phyloP scores from a whole-genome alignment of 148 eudicot species.

The Vaccinium darrowii region DNA sequence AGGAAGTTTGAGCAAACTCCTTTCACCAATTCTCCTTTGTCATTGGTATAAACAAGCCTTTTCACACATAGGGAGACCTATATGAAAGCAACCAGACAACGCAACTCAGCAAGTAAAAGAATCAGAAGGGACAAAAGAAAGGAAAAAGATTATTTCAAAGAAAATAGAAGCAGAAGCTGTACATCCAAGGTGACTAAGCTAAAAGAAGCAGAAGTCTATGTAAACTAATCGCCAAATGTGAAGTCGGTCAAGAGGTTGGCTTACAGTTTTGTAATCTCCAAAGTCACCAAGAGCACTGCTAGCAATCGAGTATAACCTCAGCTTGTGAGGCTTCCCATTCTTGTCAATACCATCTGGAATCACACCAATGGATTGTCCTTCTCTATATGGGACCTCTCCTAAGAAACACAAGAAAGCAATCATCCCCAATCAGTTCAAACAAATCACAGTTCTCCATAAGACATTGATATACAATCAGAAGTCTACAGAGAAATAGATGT shows the following conservation, averaged over 20 bases:
- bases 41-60: conserved; percentile 95
- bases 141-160: neutral
- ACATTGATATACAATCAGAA: neutral
- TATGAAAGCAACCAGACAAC: conserved; percentile 16
- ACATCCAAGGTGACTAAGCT: neutral
- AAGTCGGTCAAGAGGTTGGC: conserved; percentile 12
- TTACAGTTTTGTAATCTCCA: conserved; percentile 95
- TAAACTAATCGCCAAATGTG: neutral
- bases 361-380: conserved; percentile 97
- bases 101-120: neutral
- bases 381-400: conserved; percentile 97
- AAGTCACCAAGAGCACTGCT: conserved; percentile 99
- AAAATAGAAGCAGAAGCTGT: neutral
- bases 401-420: conserved; percentile 19
- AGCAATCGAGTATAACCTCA: conserved; percentile 95
- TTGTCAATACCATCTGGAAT: conserved; percentile 91
- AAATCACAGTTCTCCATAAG: neutral
- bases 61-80: conserved; percentile 99
- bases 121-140: neutral
- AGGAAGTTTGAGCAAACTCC: conserved; percentile 99
- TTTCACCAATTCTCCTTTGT: conserved; percentile 79
- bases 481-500: neutral
- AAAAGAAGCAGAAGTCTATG: neutral
- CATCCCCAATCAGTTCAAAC: neutral
- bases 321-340: conserved; percentile 98